phyloP scores from a whole-genome alignment of 2,329 filamentous ascomycete genomes.

The Lomentospora prolificans region DNA sequence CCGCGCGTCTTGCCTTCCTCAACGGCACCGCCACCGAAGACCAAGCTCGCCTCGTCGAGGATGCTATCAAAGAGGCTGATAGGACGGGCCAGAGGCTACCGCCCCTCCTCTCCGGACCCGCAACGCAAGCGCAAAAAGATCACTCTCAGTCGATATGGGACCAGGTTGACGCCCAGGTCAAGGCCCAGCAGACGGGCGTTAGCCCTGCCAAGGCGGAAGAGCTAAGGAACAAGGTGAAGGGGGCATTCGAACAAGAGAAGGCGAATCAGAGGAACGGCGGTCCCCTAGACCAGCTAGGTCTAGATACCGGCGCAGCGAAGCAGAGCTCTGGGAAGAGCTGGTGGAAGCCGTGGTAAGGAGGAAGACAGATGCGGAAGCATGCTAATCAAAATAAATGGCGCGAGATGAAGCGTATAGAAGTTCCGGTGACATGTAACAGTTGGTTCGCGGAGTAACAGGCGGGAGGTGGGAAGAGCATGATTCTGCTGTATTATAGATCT shows the following conservation, averaged over 20 bases:
- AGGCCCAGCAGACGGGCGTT: slow-evolving; percentile 10
- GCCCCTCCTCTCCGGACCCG: slow-evolving; percentile 31
- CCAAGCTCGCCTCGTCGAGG: slow-evolving; percentile 47
- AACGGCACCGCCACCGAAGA: slow-evolving; percentile 46
- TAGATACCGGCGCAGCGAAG: slow-evolving; percentile 20
- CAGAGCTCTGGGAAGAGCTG: slow-evolving; percentile 35
- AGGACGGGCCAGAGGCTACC: slow-evolving; percentile 36
- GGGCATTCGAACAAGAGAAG: slow-evolving; percentile 33
- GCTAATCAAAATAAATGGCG: slow-evolving; percentile 10
- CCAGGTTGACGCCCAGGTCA: slow-evolving; percentile 12
- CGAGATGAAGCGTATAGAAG: neutral
- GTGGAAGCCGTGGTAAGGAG: slow-evolving; percentile 32
- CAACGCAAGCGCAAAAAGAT: neutral
- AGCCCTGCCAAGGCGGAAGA: slow-evolving; percentile 14
- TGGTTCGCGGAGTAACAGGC: neutral
- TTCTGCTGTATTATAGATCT: slow-evolving; percentile 22
- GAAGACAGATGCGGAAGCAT: slow-evolving; percentile 9
- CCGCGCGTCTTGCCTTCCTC: slow-evolving; percentile 51
- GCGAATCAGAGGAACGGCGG: slow-evolving; percentile 37
- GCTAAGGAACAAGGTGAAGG: slow-evolving; percentile 27
- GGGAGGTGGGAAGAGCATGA: slow-evolving; percentile 7
- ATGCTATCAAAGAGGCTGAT: slow-evolving; percentile 40
- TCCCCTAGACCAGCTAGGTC: slow-evolving; percentile 38
- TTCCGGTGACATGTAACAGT: neutral
- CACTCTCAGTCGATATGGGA: slow-evolving; percentile 11